These are phyloP conservation scores for Candida nanaspora DNA, from an alignment of 805 yeast species.

Conservation along the genomic window DNA sequence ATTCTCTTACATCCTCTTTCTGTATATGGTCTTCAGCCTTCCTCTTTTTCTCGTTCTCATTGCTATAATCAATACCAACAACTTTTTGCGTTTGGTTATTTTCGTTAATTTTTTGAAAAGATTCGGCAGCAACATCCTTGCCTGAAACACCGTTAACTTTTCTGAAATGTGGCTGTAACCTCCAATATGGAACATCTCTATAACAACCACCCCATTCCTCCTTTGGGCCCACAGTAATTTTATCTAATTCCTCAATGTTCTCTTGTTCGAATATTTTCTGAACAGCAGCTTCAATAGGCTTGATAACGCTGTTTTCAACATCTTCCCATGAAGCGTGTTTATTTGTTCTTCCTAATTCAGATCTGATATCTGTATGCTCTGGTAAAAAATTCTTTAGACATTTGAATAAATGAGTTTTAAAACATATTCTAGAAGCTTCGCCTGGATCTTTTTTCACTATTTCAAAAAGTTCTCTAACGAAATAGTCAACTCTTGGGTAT, in stretches of 20 bases:
- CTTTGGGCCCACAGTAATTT: slow-evolving; percentile 42
- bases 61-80: neutral
- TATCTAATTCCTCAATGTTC: slow-evolving; percentile 50
- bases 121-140: slow-evolving; percentile 27
- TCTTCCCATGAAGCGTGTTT: slow-evolving; percentile 38
- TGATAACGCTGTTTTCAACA: slow-evolving; percentile 41
- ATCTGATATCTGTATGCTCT: slow-evolving; percentile 70
- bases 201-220: slow-evolving; percentile 78
- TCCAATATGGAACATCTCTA: slow-evolving; percentile 84
- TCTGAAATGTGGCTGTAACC: slow-evolving; percentile 93
- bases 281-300: slow-evolving; percentile 62
- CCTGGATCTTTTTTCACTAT: slow-evolving; percentile 58
- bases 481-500: slow-evolving; percentile 79
- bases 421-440: slow-evolving; percentile 70
- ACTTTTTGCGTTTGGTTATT: slow-evolving; percentile 4
- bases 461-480: slow-evolving; percentile 83
- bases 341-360: slow-evolving; percentile 49
- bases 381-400: slow-evolving; percentile 74
- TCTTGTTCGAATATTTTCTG: slow-evolving; percentile 42
- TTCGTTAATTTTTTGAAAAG: slow-evolving; percentile 12
- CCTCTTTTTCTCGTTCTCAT: slow-evolving; percentile 4
- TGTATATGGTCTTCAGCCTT: slow-evolving; percentile 2
- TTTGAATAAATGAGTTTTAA: slow-evolving; percentile 92
- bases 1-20: neutral
- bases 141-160: slow-evolving; percentile 73